phyloP scores from a whole-genome alignment of 2,329 filamentous ascomycete genomes.

The Elsinoe perseae region DNA sequence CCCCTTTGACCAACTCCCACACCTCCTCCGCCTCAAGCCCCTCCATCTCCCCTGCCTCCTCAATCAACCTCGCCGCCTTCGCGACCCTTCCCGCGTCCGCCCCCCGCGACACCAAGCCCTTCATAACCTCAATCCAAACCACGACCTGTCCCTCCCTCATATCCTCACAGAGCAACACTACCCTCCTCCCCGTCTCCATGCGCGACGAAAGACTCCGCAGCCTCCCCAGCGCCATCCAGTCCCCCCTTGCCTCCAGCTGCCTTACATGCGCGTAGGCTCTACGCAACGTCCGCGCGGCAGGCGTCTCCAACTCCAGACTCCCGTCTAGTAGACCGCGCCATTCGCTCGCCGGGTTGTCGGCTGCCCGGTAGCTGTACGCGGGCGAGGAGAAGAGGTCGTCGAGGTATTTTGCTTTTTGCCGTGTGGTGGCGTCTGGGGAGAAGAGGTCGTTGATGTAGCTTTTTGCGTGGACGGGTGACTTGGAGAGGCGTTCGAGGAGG shows the following conservation, averaged over 20 bases:
- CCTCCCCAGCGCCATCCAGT: slow-evolving; percentile 19
- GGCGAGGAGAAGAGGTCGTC: slow-evolving; percentile 23
- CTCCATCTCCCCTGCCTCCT: slow-evolving; percentile 16
- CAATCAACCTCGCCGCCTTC: slow-evolving; percentile 18
- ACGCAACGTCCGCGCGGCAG: neutral
- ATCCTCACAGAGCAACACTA: neutral
- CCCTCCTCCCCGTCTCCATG: neutral
- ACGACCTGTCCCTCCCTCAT: neutral
- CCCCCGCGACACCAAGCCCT: neutral
- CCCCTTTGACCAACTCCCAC: neutral
- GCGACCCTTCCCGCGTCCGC: slow-evolving; percentile 15
- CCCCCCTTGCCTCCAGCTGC: slow-evolving; percentile 17
- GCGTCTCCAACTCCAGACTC: slow-evolving; percentile 10
- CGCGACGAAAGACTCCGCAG: neutral
- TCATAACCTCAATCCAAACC: slow-evolving; percentile 2
- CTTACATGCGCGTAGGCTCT: neutral
- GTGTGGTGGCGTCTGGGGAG: slow-evolving; percentile 30
- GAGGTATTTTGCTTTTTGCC: slow-evolving; percentile 22
- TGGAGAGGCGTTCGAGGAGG: slow-evolving; percentile 24
- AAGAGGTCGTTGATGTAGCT: slow-evolving; percentile 30
- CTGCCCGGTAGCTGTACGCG: neutral
- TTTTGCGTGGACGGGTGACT: slow-evolving; percentile 12
- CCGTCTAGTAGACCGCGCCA: slow-evolving; percentile 15
- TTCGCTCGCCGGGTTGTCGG: neutral
- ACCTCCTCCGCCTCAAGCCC: neutral